phyloP scores from a whole-genome alignment of 2,329 filamentous ascomycete species.

The Ophiocordyceps camponoti-saundersi region DNA sequence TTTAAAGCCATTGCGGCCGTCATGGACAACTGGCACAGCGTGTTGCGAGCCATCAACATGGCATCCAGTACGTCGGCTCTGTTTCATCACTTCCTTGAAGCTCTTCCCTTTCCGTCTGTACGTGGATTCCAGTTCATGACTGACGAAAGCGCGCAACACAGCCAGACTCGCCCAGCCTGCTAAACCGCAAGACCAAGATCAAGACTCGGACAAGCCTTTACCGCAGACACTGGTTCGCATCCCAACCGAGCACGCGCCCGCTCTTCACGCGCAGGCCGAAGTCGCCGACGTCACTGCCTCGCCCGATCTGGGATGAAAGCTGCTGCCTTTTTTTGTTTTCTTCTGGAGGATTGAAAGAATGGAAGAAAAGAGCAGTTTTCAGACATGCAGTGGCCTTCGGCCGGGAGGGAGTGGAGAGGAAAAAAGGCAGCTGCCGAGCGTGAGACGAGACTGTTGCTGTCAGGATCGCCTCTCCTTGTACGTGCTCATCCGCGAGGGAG shows the following conservation, averaged over 20 bases:
- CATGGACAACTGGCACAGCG: conserved; percentile 75
- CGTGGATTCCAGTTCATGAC: background rate
- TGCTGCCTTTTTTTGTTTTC: background rate
- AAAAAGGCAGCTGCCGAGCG: background rate
- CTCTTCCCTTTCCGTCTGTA: no score
- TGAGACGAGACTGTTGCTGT: no score
- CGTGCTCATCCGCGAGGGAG: no score
- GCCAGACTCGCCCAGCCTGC: conserved; percentile 53
- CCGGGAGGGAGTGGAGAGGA: background rate
- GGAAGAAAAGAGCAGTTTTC: background rate
- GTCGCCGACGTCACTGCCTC: conserved; percentile 26
- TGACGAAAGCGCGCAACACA: conserved; percentile 13
- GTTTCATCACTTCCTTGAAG: background rate
- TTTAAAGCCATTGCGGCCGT: conserved; percentile 61
- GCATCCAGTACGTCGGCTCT: conserved; percentile 48
- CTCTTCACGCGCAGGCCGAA: conserved; percentile 43
- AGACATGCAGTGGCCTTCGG: background rate
- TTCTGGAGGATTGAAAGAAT: conserved; percentile 1
- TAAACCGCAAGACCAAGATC: background rate
- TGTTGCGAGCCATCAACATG: conserved; percentile 72
- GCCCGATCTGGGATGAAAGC: conserved; percentile 8
- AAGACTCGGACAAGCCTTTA: conserved; percentile 20
- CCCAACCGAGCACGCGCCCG: conserved; percentile 59
- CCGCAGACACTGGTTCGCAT: conserved; percentile 75
- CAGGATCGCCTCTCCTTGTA: no score